phyloP scores from a whole-genome alignment of 2,329 filamentous ascomycete genomes.

The Mycocentrospora acerina region DNA sequence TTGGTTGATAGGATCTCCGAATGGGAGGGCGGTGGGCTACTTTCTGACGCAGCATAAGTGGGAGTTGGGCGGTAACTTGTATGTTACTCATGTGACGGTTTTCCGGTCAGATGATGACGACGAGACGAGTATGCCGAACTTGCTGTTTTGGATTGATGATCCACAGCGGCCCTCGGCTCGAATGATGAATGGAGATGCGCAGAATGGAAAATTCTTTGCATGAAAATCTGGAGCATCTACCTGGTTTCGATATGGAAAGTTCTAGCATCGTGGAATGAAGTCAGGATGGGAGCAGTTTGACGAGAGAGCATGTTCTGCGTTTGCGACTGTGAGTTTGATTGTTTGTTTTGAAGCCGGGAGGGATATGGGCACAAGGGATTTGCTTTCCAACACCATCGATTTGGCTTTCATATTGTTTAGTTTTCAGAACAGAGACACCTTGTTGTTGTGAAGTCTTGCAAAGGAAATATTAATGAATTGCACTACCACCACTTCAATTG shows the following conservation, averaged over 20 bases:
- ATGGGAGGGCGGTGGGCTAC: conserved; percentile 9
- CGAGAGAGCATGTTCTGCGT: conserved; percentile 1
- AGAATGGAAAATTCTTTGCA: too few species aligned
- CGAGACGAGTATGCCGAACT: conserved; percentile 11
- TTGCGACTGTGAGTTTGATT: conserved; percentile 1
- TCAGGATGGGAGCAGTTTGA: conserved; percentile 1
- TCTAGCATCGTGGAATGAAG: conserved; percentile 1
- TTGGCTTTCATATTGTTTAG: too few species aligned
- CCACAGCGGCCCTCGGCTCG: neutral
- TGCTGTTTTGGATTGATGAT: conserved; percentile 14
- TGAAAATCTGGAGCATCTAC: too few species aligned
- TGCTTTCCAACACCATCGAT: too few species aligned
- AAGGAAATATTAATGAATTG: too few species aligned
- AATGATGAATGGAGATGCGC: too few species aligned
- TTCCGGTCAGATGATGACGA: conserved; percentile 7
- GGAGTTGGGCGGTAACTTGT: conserved; percentile 7
- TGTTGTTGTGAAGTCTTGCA: too few species aligned
- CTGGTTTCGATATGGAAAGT: too few species aligned
- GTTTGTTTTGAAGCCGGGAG: conserved; percentile 60
- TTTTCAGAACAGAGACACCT: too few species aligned
- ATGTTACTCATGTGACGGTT: conserved; percentile 12
- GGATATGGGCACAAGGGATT: too few species aligned
- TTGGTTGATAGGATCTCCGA: conserved; percentile 9
- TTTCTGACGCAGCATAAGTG: conserved; percentile 16
- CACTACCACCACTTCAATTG: too few species aligned